These are phyloP conservation scores for Saccharomycopsis selenospora DNA, from an alignment of 805 yeast species.

Conservation along the genomic window DNA sequence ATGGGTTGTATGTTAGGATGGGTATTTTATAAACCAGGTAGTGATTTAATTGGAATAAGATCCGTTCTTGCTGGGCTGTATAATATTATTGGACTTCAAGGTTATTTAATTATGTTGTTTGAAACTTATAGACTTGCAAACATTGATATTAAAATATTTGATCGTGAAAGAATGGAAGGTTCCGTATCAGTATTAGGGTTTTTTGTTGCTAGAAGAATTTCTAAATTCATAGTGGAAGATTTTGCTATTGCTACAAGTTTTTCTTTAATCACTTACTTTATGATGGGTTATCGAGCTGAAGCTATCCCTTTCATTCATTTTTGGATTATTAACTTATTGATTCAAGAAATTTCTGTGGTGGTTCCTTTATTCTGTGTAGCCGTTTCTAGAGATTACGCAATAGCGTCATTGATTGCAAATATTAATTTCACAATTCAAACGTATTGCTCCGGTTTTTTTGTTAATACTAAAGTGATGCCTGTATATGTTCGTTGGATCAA, in stretches of 20 bases:
- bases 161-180: conserved; percentile 65
- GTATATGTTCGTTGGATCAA: conserved; percentile 84
- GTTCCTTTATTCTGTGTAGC: conserved; percentile 48
- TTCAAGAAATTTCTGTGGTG: conserved; percentile 49
- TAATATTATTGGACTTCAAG: conserved; percentile 45
- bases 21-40: conserved; percentile 62
- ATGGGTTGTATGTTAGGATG: conserved; percentile 66
- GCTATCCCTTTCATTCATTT: conserved; percentile 51
- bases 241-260: conserved; percentile 52
- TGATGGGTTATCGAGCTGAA: conserved; percentile 60
- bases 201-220: conserved; percentile 54
- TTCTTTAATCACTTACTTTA: conserved; percentile 59
- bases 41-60: conserved; percentile 56
- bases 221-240: conserved; percentile 65
- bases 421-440: conserved; percentile 63
- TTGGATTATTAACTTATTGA: conserved; percentile 51
- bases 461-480: conserved; percentile 66
- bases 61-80: conserved; percentile 48
- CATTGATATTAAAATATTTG: conserved; percentile 46
- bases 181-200: conserved; percentile 63
- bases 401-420: conserved; percentile 56
- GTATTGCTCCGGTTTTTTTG: conserved; percentile 76
- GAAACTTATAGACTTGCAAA: conserved; percentile 53
- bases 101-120: conserved; percentile 47
- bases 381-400: conserved; percentile 51